These are phyloP conservation scores for Saprolegnia diclina DNA, from an alignment of 352 stramenopile genomes.

Conservation along the genomic window DNA sequence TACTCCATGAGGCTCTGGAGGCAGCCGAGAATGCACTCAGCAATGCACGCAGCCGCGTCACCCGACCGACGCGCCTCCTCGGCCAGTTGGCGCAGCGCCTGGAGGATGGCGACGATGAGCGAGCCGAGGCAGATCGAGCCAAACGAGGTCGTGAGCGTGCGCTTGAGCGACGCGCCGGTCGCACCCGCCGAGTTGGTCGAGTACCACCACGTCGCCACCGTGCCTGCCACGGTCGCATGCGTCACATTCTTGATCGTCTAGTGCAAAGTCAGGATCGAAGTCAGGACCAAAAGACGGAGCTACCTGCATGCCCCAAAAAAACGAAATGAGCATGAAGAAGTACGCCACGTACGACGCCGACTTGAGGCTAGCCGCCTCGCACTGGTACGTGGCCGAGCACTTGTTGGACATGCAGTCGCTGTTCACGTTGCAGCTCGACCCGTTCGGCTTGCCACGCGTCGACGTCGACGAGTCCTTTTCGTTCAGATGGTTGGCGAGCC, in stretches of 20 bases:
- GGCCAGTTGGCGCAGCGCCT: constrained; percentile 78
- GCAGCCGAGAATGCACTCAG: constrained; percentile 76
- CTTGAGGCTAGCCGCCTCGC: constrained; percentile 12
- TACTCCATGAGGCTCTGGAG: constrained; percentile 86
- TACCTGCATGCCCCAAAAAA: constrained; percentile 89
- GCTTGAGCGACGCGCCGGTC: constrained; percentile 75
- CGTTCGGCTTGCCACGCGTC: constrained; percentile 23
- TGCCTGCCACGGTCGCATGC: constrained; percentile 89
- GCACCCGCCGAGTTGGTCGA: constrained; percentile 75
- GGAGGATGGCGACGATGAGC: constrained; percentile 90
- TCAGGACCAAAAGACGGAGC: background rate
- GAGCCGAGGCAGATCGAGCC: constrained; percentile 95
- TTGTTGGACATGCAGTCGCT: constrained; percentile 39
- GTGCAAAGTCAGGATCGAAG: background rate
- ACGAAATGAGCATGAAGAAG: constrained; percentile 88
- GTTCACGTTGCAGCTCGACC: constrained; percentile 31
- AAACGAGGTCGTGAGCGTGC: constrained; percentile 87
- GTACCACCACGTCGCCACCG: constrained; percentile 95
- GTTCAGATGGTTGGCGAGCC: constrained; percentile 78
- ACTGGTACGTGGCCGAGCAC: constrained; percentile 29
- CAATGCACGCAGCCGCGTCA: constrained; percentile 65
- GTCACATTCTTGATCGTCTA: constrained; percentile 88
- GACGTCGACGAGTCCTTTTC: constrained; percentile 27
- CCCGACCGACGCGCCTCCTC: constrained; percentile 66
- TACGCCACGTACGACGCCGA: constrained; percentile 37